Conservation (phyloP, 441 rosid species). For the Adansonia rubrostipa region DNA sequence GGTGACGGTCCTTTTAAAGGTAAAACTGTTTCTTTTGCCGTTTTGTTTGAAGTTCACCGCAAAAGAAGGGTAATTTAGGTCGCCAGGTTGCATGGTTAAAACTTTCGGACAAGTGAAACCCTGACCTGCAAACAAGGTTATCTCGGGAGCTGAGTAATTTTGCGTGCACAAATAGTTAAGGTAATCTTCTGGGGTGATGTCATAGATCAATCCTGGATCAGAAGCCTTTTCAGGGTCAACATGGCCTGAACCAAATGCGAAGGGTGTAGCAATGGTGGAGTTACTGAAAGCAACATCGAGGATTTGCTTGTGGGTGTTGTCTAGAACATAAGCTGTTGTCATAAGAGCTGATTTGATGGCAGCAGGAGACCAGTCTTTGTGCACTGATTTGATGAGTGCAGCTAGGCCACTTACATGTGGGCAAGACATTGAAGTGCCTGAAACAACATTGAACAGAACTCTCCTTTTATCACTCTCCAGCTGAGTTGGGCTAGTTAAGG, state of each 20-base stretch:
- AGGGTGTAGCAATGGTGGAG: slow-evolving; percentile 45
- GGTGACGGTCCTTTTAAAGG: slow-evolving; percentile 36
- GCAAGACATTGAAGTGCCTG: slow-evolving; percentile 79
- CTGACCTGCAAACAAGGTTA: background rate
- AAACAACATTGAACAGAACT: slow-evolving; percentile 52
- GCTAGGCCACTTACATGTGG: slow-evolving; percentile 71
- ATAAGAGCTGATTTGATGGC: slow-evolving; percentile 67
- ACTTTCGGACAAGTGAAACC: slow-evolving; percentile 28
- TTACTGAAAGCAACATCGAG: slow-evolving; percentile 35
- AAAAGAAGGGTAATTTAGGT: slow-evolving; percentile 49
- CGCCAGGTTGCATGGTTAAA: slow-evolving; percentile 34
- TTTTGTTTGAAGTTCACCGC: slow-evolving; percentile 30
- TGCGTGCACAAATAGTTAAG: slow-evolving; percentile 64
- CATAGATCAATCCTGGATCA: slow-evolving; percentile 60
- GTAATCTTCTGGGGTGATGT: slow-evolving; percentile 51
- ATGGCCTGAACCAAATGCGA: slow-evolving; percentile 59
- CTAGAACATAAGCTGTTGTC: slow-evolving; percentile 55
- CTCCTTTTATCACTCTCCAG: slow-evolving; percentile 49
- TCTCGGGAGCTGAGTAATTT: slow-evolving; percentile 1
- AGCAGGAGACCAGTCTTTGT: slow-evolving; percentile 66
- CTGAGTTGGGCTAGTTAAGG: slow-evolving; percentile 41
- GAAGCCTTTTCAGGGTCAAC: slow-evolving; percentile 52
- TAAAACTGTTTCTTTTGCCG: slow-evolving; percentile 3
- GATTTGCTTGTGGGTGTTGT: slow-evolving; percentile 40
- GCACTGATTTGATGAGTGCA: slow-evolving; percentile 55